phyloP scores from a whole-genome alignment of 441 rosid species.

The Erodium trifolium region DNA sequence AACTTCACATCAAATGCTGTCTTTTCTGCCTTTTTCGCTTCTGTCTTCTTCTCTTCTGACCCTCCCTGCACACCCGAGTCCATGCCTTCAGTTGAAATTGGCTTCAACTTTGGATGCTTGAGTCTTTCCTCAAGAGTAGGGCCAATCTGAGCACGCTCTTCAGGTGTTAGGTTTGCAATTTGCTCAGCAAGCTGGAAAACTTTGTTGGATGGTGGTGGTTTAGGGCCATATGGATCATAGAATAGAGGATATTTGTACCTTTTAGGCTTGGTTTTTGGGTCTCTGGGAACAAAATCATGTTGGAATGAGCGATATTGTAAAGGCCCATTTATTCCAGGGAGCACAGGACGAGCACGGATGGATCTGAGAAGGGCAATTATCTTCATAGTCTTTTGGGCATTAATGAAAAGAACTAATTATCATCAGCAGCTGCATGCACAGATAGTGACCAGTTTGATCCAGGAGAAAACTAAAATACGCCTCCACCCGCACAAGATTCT shows the following conservation, averaged over 20 bases:
- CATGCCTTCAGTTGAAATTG: too few species aligned
- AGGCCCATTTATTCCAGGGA: conserved; percentile 24
- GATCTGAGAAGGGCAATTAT: conserved; percentile 30
- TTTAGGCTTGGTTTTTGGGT: conserved; percentile 42
- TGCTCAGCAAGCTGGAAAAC: conserved; percentile 56
- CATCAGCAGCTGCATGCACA: too few species aligned
- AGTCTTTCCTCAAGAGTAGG: background rate
- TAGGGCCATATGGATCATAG: conserved; percentile 64
- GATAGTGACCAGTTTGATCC: background rate
- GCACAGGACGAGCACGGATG: conserved; percentile 19
- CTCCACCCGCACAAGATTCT: background rate
- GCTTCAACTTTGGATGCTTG: too few species aligned
- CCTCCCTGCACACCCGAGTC: too few species aligned
- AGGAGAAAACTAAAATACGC: background rate
- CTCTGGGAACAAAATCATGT: conserved; percentile 49
- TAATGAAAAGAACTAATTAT: conserved; percentile 1
- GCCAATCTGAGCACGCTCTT: conserved; percentile 39
- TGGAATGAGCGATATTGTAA: conserved; percentile 49
- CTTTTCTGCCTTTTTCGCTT: too few species aligned
- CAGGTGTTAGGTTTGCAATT: conserved; percentile 45
- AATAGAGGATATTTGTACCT: conserved; percentile 50
- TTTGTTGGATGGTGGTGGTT: conserved; percentile 49
- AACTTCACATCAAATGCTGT: too few species aligned
- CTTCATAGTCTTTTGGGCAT: conserved; percentile 31
- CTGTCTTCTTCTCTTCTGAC: too few species aligned